Base-by-base conservation (phyloP, 495 filamentous ascomycete species). In the Penicillium pancosmium region DNA sequence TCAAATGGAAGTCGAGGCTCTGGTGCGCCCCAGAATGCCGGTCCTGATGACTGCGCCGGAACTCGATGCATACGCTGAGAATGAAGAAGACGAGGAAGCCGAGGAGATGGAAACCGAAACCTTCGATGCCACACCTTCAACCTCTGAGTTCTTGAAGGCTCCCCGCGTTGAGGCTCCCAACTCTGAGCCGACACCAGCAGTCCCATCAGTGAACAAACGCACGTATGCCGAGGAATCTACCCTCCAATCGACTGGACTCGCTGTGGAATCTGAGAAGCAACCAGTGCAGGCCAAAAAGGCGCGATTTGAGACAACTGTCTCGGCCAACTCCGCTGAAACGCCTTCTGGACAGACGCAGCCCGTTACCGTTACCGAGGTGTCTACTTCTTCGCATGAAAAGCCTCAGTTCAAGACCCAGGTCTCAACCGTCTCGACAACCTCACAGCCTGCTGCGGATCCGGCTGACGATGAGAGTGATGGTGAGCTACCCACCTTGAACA, bases 21-120 rank as follows among this genome's bases (percentile, higher is more conserved):
- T 97, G 53, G 73, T 96, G 7, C 78, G 86, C 33, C 88, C 89
- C 0, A 79, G 86, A 46, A 84, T 87, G 84, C 86, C 85, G 5
- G 74, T 86, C 16, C 53, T 79, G 56, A 74, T 72, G 59, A 70
- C 65, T 50, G 61, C 66, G 2, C 65, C 63, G 1, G 67, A 65
- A 18, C 61, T 72, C 25, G 69, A 69, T 34, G 62, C 65, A 7
- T 71, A 72, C 49, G 54, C 51, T 18, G 54, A 63, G 11, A 55
- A 59, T 13, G 75, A 75, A 5, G 72, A 78, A 6, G 75, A 82
- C n/a, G 74, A 75, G 48, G 81, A 82, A 16, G 74, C 78, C 21
- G 74, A 81, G 2, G 69, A 74, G 13, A 63, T 67, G 56, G 59
- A 27, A 1, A 61, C 65, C 27, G 62, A 59, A 34, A 52, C 34